Percentiles rank a stretch among this genome's conserved stretches.
Conservation (phyloP, 805 yeast species). For the Candida sanyiensis region DNA sequence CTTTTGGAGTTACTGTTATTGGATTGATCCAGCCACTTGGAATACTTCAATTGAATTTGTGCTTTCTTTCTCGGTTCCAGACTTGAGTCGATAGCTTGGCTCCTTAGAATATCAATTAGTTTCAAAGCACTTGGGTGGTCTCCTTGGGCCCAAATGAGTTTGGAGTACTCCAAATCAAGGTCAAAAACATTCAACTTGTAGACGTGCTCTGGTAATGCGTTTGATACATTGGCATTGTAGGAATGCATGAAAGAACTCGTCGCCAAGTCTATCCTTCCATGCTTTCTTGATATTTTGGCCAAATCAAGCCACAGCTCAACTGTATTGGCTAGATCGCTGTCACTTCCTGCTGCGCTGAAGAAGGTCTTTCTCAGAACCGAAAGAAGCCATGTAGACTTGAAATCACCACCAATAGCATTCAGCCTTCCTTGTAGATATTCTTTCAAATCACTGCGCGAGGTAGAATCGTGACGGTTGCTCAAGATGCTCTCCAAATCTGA, state of each 20-base stretch:
- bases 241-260: slow-evolving; percentile 63
- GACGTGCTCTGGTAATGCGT: no score
- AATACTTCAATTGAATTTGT: slow-evolving; percentile 62
- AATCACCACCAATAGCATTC: slow-evolving; percentile 42
- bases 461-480: neutral
- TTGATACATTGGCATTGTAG: slow-evolving; percentile 21
- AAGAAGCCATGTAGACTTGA: slow-evolving; percentile 53
- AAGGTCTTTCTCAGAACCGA: slow-evolving; percentile 45
- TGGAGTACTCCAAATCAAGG: slow-evolving; percentile 72
- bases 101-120: slow-evolving; percentile 40
- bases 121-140: slow-evolving; percentile 81
- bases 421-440: slow-evolving; percentile 21
- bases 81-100: slow-evolving; percentile 8
- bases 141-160: slow-evolving; percentile 83
- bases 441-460: slow-evolving; percentile 7
- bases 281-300: slow-evolving; percentile 61
- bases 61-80: slow-evolving; percentile 27
- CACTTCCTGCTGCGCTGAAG: slow-evolving; percentile 39
- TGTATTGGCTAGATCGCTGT: no score
- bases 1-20: slow-evolving; percentile 75
- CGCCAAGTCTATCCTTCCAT: slow-evolving; percentile 66
- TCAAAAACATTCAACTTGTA: no score
- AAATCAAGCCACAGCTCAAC: slow-evolving; percentile 51
- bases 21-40: slow-evolving; percentile 84
- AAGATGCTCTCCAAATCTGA: slow-evolving; percentile 42